These are phyloP conservation scores for Setomelanomma holmii DNA, from an alignment of 2,329 filamentous ascomycete genomes.

Conservation along the genomic window DNA sequence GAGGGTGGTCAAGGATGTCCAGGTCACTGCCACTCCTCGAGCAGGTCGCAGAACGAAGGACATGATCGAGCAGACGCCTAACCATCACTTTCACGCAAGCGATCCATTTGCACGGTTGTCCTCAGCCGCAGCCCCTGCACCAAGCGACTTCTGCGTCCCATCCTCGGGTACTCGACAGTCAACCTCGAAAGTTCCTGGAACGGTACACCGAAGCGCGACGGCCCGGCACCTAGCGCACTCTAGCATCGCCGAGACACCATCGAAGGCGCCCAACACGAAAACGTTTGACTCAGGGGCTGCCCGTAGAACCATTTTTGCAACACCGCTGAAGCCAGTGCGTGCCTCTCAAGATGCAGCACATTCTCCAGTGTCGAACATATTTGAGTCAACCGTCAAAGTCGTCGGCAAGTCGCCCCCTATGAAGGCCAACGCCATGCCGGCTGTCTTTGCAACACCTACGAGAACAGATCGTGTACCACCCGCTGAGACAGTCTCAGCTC, in stretches of 20 bases:
- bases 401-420: slow-evolving; percentile 17
- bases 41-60: slow-evolving; percentile 42
- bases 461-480: slow-evolving; percentile 14
- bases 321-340: slow-evolving; percentile 33
- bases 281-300: slow-evolving; percentile 31
- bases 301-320: slow-evolving; percentile 42
- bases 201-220: slow-evolving; percentile 36
- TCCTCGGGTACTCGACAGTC: slow-evolving; percentile 48
- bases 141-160: slow-evolving; percentile 47
- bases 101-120: slow-evolving; percentile 30
- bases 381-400: slow-evolving; percentile 35
- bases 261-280: slow-evolving; percentile 45
- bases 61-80: slow-evolving; percentile 39
- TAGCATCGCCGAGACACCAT: slow-evolving; percentile 53
- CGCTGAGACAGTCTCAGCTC: slow-evolving; percentile 5
- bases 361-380: slow-evolving; percentile 13
- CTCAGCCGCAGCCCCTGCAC: slow-evolving; percentile 23
- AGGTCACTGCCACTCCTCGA: slow-evolving; percentile 55
- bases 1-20: slow-evolving; percentile 43
- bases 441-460: slow-evolving; percentile 27
- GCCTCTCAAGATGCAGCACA: slow-evolving; percentile 5
- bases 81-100: slow-evolving; percentile 24
- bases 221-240: slow-evolving; percentile 36
- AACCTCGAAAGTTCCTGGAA: slow-evolving; percentile 33
- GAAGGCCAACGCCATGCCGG: slow-evolving; percentile 9